Evolutionary conservation across 106 monocot genomes (phyloP).

Genomic region (Alisma plantagoaquatica): DNA sequence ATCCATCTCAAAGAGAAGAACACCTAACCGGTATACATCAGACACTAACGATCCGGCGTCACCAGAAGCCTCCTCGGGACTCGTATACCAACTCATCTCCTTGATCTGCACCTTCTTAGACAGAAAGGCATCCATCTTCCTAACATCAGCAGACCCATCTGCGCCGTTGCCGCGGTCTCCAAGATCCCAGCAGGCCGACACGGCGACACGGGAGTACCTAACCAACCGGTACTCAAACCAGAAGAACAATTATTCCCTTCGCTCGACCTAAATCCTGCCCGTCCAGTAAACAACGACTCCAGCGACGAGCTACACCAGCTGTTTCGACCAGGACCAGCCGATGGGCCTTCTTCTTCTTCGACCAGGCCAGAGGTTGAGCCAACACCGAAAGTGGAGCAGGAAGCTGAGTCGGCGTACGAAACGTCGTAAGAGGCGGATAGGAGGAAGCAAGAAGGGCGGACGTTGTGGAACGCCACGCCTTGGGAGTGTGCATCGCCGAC

Average conservation of each 20-base stretch:
- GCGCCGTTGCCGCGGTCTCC: no score
- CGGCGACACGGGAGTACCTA: no score
- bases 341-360: conserved; percentile 9
- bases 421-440: conserved; percentile 52
- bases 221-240: no score
- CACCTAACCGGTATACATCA: conserved; percentile 77
- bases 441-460: conserved; percentile 86
- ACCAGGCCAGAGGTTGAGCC: conserved; percentile 46
- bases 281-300: no score
- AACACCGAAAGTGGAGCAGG: conserved; percentile 42
- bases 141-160: not conserved
- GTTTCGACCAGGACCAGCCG: not conserved
- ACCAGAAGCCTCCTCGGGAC: conserved; percentile 66
- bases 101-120: conserved; percentile 35
- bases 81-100: conserved; percentile 83
- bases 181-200: no score
- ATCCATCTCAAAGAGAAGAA: conserved; percentile 80
- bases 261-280: no score
- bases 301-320: no score
- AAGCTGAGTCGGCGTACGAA: conserved; percentile 86
- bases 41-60: conserved; percentile 49
- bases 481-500: conserved; percentile 69
- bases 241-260: not conserved
- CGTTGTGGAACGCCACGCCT: conserved; percentile 60
- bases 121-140: conserved; percentile 5